Evolutionary conservation across 176 grass and related monocot species (phyloP).

Genomic region (sorghum (Sorghum bicolor)): DNA sequence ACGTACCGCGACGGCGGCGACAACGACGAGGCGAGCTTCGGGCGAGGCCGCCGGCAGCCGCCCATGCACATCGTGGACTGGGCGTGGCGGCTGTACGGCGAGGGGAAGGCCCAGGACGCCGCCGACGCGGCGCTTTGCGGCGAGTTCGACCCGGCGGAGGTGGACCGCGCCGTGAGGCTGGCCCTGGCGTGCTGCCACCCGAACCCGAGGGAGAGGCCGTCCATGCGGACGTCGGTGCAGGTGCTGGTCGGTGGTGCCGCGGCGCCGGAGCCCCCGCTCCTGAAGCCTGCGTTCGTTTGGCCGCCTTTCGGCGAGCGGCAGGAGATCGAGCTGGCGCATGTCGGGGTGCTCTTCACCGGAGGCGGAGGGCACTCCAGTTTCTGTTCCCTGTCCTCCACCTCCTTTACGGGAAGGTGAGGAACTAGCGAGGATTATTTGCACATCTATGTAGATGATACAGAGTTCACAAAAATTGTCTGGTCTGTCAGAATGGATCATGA

Average conservation of each 20-base stretch:
- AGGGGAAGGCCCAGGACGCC: neutral
- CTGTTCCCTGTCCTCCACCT: slow-evolving; percentile 7
- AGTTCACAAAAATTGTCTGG: neutral
- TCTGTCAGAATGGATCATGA: neutral
- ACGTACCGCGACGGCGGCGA: neutral
- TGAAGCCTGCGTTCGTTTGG: slow-evolving; percentile 21
- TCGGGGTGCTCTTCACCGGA: slow-evolving; percentile 20
- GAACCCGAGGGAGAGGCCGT: slow-evolving; percentile 42
- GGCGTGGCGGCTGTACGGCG: slow-evolving; percentile 11
- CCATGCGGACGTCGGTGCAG: slow-evolving; percentile 48
- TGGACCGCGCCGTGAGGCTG: slow-evolving; percentile 42
- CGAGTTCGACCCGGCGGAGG: neutral
- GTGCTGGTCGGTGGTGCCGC: slow-evolving; percentile 30
- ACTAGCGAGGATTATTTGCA: neutral
- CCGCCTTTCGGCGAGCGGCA: neutral
- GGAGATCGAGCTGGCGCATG: neutral
- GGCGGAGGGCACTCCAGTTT: neutral
- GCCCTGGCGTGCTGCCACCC: slow-evolving; percentile 62
- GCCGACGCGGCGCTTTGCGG: neutral
- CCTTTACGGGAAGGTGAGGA: neutral
- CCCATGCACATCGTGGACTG: slow-evolving; percentile 19
- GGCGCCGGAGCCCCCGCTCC: slow-evolving; percentile 27
- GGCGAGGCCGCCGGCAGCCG: neutral
- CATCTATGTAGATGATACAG: neutral
- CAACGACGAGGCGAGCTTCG: neutral